Evolutionary conservation across 108 stramenopile genomes (phyloP).

Genomic region (Asterionellopsis glacialis): DNA sequence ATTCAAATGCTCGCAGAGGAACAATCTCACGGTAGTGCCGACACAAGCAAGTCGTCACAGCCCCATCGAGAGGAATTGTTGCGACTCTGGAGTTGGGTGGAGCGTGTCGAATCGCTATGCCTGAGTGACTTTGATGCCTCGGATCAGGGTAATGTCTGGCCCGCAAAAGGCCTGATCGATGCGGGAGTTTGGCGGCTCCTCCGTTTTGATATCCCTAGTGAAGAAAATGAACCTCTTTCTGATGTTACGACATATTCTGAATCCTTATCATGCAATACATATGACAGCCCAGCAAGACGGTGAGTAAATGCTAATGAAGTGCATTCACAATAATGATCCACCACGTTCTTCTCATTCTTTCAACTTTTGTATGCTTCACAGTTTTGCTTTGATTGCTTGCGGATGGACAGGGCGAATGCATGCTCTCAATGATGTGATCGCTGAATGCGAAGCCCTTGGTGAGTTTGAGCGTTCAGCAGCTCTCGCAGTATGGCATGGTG

Average conservation of each 20-base stretch:
- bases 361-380: background rate
- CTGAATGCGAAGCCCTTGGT: slow-evolving; percentile 54
- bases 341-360: background rate
- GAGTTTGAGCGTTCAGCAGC: slow-evolving; percentile 74
- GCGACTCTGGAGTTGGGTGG: slow-evolving; percentile 78
- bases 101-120: slow-evolving; percentile 58
- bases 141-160: slow-evolving; percentile 23
- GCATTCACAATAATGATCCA: background rate
- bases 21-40: background rate
- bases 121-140: slow-evolving; percentile 26
- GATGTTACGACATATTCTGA: slow-evolving; percentile 43
- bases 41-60: too few relatives aligned
- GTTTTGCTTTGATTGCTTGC: slow-evolving; percentile 49
- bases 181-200: slow-evolving; percentile 60
- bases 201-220: slow-evolving; percentile 19
- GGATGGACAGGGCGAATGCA: slow-evolving; percentile 57
- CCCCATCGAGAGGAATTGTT: slow-evolving; percentile 18
- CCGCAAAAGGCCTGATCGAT: slow-evolving; percentile 53
- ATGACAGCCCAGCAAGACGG: slow-evolving; percentile 52
- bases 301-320: slow-evolving; percentile 2
- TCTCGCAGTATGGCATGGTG: slow-evolving; percentile 72
- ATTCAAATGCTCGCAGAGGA: slow-evolving; percentile 54
- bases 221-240: background rate
- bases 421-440: slow-evolving; percentile 48
- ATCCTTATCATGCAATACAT: slow-evolving; percentile 51